These are phyloP conservation scores for Huntiella moniliformis DNA, from an alignment of 2,329 filamentous ascomycete genomes.

Conservation along the genomic window DNA sequence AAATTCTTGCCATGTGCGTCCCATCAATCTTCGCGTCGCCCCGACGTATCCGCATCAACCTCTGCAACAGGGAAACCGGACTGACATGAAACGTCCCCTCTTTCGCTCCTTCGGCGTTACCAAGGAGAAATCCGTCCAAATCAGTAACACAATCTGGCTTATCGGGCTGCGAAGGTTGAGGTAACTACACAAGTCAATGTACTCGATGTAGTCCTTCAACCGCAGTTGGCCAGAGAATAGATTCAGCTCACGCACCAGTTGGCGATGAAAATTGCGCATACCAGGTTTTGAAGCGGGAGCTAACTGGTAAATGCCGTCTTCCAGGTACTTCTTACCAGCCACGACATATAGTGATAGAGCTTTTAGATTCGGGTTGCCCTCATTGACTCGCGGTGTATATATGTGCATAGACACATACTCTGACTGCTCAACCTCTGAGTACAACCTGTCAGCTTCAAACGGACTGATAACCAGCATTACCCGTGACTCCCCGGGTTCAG, in stretches of 20 bases:
- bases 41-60: slow-evolving; percentile 20
- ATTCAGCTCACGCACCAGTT: slow-evolving; percentile 32
- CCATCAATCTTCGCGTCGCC: slow-evolving; percentile 22
- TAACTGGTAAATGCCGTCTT: neutral
- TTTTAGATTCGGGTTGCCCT: slow-evolving; percentile 24
- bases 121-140: slow-evolving; percentile 21
- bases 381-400: slow-evolving; percentile 28
- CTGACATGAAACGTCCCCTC: slow-evolving; percentile 14
- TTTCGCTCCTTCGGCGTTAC: neutral
- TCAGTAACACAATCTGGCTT: slow-evolving; percentile 14
- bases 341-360: slow-evolving; percentile 25
- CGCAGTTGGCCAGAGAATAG: slow-evolving; percentile 53
- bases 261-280: slow-evolving; percentile 2
- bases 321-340: slow-evolving; percentile 13
- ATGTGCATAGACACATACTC: slow-evolving; percentile 26
- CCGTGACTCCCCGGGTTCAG: neutral
- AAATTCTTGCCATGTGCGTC: slow-evolving; percentile 23
- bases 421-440: slow-evolving; percentile 21
- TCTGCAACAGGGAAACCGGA: slow-evolving; percentile 21
- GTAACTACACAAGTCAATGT: slow-evolving; percentile 29
- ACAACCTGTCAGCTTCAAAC: slow-evolving; percentile 36
- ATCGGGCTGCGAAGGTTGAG: slow-evolving; percentile 24
- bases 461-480: slow-evolving; percentile 38
- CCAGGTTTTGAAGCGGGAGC: slow-evolving; percentile 1
- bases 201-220: slow-evolving; percentile 33